phyloP scores from a whole-genome alignment of 2,329 filamentous ascomycete genomes.

The Xylaria hypoxylon region DNA sequence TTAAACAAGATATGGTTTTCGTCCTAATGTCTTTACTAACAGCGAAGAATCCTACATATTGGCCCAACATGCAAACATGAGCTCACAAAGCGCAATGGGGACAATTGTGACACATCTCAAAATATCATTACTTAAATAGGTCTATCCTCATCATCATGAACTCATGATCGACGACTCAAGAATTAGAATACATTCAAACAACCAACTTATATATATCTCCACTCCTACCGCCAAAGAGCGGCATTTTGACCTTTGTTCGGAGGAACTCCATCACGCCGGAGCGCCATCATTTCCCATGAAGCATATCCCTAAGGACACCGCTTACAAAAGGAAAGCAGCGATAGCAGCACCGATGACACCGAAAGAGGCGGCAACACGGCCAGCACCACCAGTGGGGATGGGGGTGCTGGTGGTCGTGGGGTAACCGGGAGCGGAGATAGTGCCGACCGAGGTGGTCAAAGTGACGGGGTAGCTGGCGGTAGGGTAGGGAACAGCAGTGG shows the following conservation, averaged over 20 bases:
- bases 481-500: slow-evolving; percentile 33
- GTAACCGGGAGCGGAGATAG: slow-evolving; percentile 28
- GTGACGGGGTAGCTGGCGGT: slow-evolving; percentile 38
- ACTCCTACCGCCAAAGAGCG: slow-evolving; percentile 32
- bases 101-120: slow-evolving; percentile 34
- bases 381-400: slow-evolving; percentile 39
- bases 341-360: slow-evolving; percentile 37
- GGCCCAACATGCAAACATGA: too few relatives aligned
- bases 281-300: slow-evolving; percentile 33
- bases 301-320: slow-evolving; percentile 16
- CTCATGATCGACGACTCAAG: slow-evolving; percentile 42
- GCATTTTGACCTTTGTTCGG: slow-evolving; percentile 30
- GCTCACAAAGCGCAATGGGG: too few relatives aligned
- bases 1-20: too few relatives aligned
- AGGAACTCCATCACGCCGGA: slow-evolving; percentile 38
- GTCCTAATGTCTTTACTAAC: too few relatives aligned
- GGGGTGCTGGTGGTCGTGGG: slow-evolving; percentile 29
- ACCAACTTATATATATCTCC: slow-evolving; percentile 39
- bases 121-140: slow-evolving; percentile 42
- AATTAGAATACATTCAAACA: slow-evolving; percentile 44
- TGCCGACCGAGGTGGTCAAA: slow-evolving; percentile 36
- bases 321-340: slow-evolving; percentile 40
- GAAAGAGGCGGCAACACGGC: slow-evolving; percentile 39
- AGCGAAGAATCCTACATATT: too few relatives aligned
- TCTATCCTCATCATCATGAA: slow-evolving; percentile 42